A percentile compares a stretch with the other conserved stretches of the same genome.
Evolutionary conservation across 2,329 filamentous ascomycete species (phyloP).

Genomic region (Cladosporium sp.): DNA sequence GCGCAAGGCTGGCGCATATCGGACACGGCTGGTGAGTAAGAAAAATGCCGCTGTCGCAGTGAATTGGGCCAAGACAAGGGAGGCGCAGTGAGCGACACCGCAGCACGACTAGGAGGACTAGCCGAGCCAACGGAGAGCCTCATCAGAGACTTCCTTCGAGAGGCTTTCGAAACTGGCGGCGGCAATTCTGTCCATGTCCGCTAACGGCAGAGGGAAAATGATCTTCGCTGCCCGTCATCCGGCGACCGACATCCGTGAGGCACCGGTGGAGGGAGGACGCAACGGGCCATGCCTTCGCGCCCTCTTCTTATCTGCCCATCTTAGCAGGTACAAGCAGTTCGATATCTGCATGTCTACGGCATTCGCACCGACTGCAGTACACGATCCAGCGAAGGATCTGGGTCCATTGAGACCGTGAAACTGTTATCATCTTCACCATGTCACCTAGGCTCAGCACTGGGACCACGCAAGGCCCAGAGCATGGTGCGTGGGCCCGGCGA

Average conservation of each 20-base stretch:
- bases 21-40: background rate
- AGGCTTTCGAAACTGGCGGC: background rate
- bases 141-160: conserved; percentile 6
- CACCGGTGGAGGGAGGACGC: background rate
- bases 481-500: conserved; percentile 2
- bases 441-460: conserved; percentile 1
- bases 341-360: background rate
- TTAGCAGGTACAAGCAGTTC: conserved; percentile 9
- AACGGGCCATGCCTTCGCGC: conserved; percentile 8
- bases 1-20: background rate
- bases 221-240: conserved; percentile 13
- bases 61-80: conserved; percentile 1
- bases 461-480: conserved; percentile 17
- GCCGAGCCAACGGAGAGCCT: background rate
- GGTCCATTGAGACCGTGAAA: background rate
- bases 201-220: background rate
- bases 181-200: background rate
- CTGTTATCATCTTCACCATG: conserved; percentile 13
- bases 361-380: background rate
- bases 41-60: conserved; percentile 10
- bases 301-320: conserved; percentile 3
- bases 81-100: background rate
- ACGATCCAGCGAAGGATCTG: conserved; percentile 1
- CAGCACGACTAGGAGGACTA: background rate
- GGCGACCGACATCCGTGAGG: conserved; percentile 6